Conservation (phyloP, 2,329 filamentous ascomycete genomes). For the Tolypocladium cylindrosporum region DNA sequence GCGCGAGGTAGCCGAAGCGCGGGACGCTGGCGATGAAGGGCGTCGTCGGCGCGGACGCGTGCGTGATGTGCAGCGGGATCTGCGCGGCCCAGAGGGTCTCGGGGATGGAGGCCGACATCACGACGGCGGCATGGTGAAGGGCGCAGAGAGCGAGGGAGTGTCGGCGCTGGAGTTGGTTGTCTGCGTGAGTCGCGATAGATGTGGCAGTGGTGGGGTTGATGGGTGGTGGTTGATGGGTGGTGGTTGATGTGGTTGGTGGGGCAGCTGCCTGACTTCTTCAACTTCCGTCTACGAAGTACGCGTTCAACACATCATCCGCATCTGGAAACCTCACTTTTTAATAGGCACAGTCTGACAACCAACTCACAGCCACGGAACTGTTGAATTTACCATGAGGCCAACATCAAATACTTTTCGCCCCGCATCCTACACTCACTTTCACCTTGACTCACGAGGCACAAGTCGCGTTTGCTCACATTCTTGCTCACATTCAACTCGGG, state of each 20-base stretch:
- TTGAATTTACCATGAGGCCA: too few species aligned
- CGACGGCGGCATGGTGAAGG: constrained; percentile 4
- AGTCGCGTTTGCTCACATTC: too few species aligned
- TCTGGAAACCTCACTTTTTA: too few species aligned
- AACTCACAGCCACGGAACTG: too few species aligned
- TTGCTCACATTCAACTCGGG: too few species aligned
- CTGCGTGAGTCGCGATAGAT: background rate
- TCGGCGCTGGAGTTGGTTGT: background rate
- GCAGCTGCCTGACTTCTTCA: background rate
- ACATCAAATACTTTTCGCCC: too few species aligned
- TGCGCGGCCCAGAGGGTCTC: constrained; percentile 44
- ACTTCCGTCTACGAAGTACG: background rate
- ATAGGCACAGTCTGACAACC: too few species aligned
- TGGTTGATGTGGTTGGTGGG: background rate
- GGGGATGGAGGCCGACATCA: constrained; percentile 22
- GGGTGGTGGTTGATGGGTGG: background rate
- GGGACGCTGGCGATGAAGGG: constrained; percentile 45
- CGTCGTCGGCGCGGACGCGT: constrained; percentile 32
- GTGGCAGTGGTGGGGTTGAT: background rate
- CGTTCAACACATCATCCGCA: too few species aligned
- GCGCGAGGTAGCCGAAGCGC: constrained; percentile 49
- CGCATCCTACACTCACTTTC: too few species aligned
- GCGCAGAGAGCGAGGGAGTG: background rate
- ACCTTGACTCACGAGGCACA: too few species aligned
- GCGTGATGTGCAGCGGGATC: constrained; percentile 45